Evolutionary conservation across 2,329 filamentous ascomycete species (phyloP), one percentile per base, ranked within the genome.

Genomic region (Trichoderma semiorbis): DNA sequence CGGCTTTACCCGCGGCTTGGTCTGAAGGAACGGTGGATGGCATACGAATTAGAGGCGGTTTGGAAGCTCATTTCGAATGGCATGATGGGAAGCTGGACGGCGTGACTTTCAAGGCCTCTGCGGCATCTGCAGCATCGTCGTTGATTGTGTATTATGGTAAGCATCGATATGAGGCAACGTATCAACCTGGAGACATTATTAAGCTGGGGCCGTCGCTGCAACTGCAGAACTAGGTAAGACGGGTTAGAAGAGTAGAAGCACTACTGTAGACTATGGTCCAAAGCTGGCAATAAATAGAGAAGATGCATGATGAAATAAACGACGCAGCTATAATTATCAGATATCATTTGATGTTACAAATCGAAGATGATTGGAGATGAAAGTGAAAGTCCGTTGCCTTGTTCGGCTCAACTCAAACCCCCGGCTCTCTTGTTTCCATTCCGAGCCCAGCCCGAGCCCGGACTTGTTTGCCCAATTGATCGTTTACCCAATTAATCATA

Each of bases 191-290:
- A 18, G 70, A 72, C 5, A 11, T 69, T 16, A 63, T 72, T 36
- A 26, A 58, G n/a, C 66, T 72, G 5, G 70, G 70, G 8, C 55
- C 70, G 10, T 70, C 55, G 8, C 36, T 72, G 39, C 18, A 78
- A 65, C 57, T 26, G 11, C 47, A 67, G 21, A 55, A 36, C 32
- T 67, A 26, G 26, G 7, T 16, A 5, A 26, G 26, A 26, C 3
- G 26, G 26, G 26, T 26, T 26, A 26, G 26, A 26, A 26, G 26
- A 5, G 26, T 26, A 26, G n/a, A 26, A 26, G 26, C 26, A 26
- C 26, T n/a, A n/a, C n/a, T n/a, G n/a, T n/a, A 16, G 12, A 36
- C 34, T 7, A 12, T 53, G 47, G n/a, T n/a, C 43, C n/a, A n/a
- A 50, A 21, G 43, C 43, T 50, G 39, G 39, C 39, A 43, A 43